A percentile compares a stretch with the other conserved stretches of the same genome.
These are phyloP conservation scores for Leccinum incarnatum DNA, from an alignment of 768 basidiomycete species.

Conservation along the genomic window DNA sequence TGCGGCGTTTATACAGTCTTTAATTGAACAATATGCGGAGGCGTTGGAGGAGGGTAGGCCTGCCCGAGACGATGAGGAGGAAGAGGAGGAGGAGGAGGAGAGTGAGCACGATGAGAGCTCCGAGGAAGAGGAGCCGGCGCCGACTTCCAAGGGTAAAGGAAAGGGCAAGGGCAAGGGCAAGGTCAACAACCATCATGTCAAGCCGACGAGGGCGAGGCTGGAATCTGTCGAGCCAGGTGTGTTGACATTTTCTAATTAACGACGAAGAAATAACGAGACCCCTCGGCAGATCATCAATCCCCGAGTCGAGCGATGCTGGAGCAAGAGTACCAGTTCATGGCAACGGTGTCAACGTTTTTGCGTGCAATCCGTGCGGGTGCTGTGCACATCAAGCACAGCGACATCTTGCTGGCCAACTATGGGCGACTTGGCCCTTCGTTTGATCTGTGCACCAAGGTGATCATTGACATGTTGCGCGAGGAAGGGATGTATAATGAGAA, in stretches of 20 bases:
- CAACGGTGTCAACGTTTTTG: slow-evolving; percentile 77
- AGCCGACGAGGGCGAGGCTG: background rate
- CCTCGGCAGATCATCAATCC: slow-evolving; percentile 6
- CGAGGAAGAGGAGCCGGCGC: slow-evolving; percentile 35
- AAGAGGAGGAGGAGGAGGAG: slow-evolving; percentile 38
- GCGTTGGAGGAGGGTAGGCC: slow-evolving; percentile 43
- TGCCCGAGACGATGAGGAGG: slow-evolving; percentile 31
- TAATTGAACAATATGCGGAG: slow-evolving; percentile 83
- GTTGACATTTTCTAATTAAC: slow-evolving; percentile 1
- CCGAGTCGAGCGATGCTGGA: slow-evolving; percentile 57
- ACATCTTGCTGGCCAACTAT: slow-evolving; percentile 77
- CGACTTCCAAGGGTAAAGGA: slow-evolving; percentile 25
- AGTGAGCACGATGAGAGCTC: slow-evolving; percentile 38
- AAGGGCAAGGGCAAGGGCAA: slow-evolving; percentile 29
- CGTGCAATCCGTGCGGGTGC: slow-evolving; percentile 80
- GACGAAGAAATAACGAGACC: background rate
- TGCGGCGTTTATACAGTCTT: slow-evolving; percentile 85
- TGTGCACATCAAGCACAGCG: slow-evolving; percentile 74
- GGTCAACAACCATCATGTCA: slow-evolving; percentile 12
- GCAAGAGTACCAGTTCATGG: slow-evolving; percentile 78
- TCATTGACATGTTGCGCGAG: slow-evolving; percentile 82
- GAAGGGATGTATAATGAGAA: slow-evolving; percentile 76
- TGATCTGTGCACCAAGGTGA: slow-evolving; percentile 76
- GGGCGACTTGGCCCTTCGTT: slow-evolving; percentile 80
- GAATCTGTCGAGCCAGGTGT: slow-evolving; percentile 35